These are phyloP conservation scores for Mycena chlorophos DNA, from an alignment of 768 basidiomycete genomes.

Conservation along the genomic window DNA sequence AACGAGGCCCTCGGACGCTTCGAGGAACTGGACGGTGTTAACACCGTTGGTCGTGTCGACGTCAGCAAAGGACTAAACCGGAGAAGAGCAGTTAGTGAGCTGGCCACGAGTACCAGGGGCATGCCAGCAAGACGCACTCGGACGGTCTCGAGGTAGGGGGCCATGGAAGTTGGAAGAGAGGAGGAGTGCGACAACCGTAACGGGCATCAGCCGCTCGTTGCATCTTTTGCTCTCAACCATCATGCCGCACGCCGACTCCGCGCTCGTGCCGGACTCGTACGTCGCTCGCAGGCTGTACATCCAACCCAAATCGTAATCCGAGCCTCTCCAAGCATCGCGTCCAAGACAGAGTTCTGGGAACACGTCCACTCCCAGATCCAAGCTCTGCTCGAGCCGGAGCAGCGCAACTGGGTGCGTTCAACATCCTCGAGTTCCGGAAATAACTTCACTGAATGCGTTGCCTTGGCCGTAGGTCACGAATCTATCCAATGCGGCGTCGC, in stretches of 20 bases:
- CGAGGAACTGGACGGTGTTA: conserved; percentile 84
- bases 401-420: conserved; percentile 68
- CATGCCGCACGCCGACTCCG: conserved; percentile 87
- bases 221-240: conserved; percentile 11
- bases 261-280: conserved; percentile 61
- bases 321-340: conserved; percentile 51
- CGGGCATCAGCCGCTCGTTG: neutral
- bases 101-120: too few relatives aligned
- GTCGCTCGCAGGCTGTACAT: conserved; percentile 4
- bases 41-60: conserved; percentile 88
- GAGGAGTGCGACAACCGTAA: conserved; percentile 9
- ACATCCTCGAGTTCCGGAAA: neutral
- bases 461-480: conserved; percentile 66
- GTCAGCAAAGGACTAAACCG: conserved; percentile 85
- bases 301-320: conserved; percentile 1
- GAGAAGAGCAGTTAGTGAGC: neutral
- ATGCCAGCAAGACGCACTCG: conserved; percentile 57
- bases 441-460: conserved; percentile 2
- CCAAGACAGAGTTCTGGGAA: conserved; percentile 79
- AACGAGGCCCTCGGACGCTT: conserved; percentile 86
- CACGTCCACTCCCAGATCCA: conserved; percentile 69
- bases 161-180: conserved; percentile 45
- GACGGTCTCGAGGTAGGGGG: conserved; percentile 73
- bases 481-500: conserved; percentile 77
- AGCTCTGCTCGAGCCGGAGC: conserved; percentile 60